Conservation (phyloP, 139 green algal species). For the Volvox africanus region DNA sequence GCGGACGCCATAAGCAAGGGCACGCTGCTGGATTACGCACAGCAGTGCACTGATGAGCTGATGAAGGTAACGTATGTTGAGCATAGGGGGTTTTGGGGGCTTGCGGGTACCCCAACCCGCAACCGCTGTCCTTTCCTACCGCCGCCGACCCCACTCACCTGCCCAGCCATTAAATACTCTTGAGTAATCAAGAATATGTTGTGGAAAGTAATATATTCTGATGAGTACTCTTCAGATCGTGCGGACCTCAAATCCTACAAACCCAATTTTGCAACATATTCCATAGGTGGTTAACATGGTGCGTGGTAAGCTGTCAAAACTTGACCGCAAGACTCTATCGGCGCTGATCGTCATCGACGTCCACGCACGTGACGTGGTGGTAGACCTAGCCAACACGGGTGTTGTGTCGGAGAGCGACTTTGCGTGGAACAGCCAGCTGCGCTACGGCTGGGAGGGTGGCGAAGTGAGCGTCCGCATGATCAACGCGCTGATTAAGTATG, state of each 20-base stretch:
- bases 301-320: conserved; percentile 61
- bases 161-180: too few relatives aligned
- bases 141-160: too few relatives aligned
- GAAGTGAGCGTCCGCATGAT: conserved; percentile 84
- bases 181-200: too few relatives aligned
- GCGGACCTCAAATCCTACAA: too few relatives aligned
- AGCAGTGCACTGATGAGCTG: conserved; percentile 77
- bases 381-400: conserved; percentile 58
- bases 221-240: too few relatives aligned
- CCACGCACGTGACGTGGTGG: conserved; percentile 78
- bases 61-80: conserved; percentile 64
- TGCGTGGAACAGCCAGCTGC: conserved; percentile 84
- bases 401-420: conserved; percentile 72
- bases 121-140: neutral
- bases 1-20: conserved; percentile 66
- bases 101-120: neutral
- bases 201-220: too few relatives aligned
- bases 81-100: too few relatives aligned
- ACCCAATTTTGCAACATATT: neutral
- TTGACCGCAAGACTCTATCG: conserved; percentile 84
- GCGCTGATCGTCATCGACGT: conserved; percentile 90
- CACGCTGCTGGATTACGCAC: conserved; percentile 69
- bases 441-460: conserved; percentile 80
- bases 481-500: conserved; percentile 77
- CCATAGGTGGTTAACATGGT: conserved; percentile 73